phyloP scores from a whole-genome alignment of 2,329 filamentous ascomycete genomes.

The Emmonsiellopsis sp. region DNA sequence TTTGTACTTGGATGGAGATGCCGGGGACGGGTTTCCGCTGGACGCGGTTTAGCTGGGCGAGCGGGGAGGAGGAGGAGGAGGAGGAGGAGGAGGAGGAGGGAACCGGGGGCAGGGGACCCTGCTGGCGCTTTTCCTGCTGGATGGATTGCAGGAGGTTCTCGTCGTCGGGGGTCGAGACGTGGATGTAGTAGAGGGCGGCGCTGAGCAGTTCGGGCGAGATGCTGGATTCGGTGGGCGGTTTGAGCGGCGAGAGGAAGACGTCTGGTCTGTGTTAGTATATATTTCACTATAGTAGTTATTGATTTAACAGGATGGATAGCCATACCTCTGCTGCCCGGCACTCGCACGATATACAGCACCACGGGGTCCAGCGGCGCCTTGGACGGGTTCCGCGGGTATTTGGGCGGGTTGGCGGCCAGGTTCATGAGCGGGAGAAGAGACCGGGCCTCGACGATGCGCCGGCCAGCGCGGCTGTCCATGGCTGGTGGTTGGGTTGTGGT shows the following conservation, averaged over 20 bases:
- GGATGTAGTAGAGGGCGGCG: slow-evolving; percentile 83
- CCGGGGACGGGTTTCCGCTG: slow-evolving; percentile 29
- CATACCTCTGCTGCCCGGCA: slow-evolving; percentile 79
- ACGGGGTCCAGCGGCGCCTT: slow-evolving; percentile 61
- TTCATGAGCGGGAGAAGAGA: slow-evolving; percentile 72
- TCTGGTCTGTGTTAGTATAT: slow-evolving; percentile 45
- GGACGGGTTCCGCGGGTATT: slow-evolving; percentile 69
- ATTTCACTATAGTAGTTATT: not conserved
- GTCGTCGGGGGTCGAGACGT: slow-evolving; percentile 60
- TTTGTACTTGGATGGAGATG: slow-evolving; percentile 3
- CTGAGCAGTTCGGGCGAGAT: slow-evolving; percentile 81
- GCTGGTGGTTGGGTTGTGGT: too few species aligned
- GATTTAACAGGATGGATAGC: slow-evolving; percentile 1
- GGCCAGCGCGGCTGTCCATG: not conserved
- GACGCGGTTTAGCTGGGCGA: slow-evolving; percentile 28
- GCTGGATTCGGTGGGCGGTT: slow-evolving; percentile 70
- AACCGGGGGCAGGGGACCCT: slow-evolving; percentile 14
- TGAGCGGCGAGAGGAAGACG: slow-evolving; percentile 83
- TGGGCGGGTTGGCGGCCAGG: slow-evolving; percentile 76
- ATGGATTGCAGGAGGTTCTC: slow-evolving; percentile 30
- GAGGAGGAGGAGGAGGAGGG: not conserved
- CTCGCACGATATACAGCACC: slow-evolving; percentile 82
- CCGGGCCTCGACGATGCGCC: slow-evolving; percentile 56
- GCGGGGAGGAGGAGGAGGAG: not conserved
- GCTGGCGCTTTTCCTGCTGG: slow-evolving; percentile 22